These are phyloP conservation scores for Phytopythium chamaehyphon DNA, from an alignment of 352 stramenopile genomes.

Conservation along the genomic window DNA sequence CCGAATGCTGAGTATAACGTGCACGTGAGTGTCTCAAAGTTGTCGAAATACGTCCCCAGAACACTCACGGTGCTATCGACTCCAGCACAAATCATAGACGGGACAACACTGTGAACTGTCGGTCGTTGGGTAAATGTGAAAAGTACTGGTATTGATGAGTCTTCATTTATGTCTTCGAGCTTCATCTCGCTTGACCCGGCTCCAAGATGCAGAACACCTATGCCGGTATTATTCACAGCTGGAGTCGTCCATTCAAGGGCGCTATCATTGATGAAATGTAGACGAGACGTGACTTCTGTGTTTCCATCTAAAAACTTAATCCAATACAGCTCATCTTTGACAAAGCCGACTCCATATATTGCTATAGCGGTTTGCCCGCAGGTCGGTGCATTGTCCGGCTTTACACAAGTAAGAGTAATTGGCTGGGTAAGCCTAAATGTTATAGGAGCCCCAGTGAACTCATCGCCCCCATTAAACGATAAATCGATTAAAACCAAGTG, in stretches of 20 bases:
- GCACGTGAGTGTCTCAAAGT: conserved; percentile 17
- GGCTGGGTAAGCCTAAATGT: conserved; percentile 9
- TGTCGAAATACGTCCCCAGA: conserved; percentile 15
- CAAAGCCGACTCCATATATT: conserved; percentile 18
- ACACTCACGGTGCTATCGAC: conserved; percentile 15
- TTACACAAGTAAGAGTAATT: conserved; percentile 9
- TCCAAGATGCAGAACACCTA: conserved; percentile 1
- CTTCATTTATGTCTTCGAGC: background rate
- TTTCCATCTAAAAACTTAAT: background rate
- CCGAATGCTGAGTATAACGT: conserved; percentile 7
- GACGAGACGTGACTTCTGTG: background rate
- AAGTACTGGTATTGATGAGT: conserved; percentile 4
- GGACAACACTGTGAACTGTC: conserved; percentile 4
- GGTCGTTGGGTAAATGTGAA: conserved; percentile 19
- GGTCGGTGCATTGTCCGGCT: conserved; percentile 16
- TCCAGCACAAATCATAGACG: conserved; percentile 12
- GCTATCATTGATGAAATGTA: conserved; percentile 15
- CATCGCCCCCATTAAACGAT: conserved; percentile 25
- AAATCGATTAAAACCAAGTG: conserved; percentile 13
- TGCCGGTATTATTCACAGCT: background rate
- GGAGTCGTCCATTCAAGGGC: conserved; percentile 19
- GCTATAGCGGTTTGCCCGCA: conserved; percentile 18
- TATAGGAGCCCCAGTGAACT: conserved; percentile 12
- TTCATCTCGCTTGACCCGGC: conserved; percentile 2
- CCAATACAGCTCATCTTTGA: conserved; percentile 14